These are phyloP conservation scores for Fusarium virguliforme DNA, from an alignment of 2,329 filamentous ascomycete species.

Conservation along the genomic window DNA sequence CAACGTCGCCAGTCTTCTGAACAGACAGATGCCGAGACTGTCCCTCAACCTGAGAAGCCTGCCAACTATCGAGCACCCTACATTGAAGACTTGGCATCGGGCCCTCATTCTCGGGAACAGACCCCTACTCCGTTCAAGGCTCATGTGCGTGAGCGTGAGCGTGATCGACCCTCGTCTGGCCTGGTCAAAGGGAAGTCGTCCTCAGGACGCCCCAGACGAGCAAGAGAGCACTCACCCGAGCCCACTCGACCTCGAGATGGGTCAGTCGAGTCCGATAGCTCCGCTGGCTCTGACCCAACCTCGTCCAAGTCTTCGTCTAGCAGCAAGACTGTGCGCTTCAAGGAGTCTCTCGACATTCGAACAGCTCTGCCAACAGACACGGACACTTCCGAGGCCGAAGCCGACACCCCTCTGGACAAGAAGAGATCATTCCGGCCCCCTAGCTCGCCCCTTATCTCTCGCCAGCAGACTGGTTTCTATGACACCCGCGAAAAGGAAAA, in stretches of 20 bases:
- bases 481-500: slow-evolving; percentile 4
- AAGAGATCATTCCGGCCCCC: slow-evolving; percentile 11
- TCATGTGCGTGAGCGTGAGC: not conserved
- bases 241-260: slow-evolving; percentile 25
- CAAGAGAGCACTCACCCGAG: slow-evolving; percentile 3
- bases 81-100: slow-evolving; percentile 48
- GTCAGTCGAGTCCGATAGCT: slow-evolving; percentile 40
- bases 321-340: slow-evolving; percentile 51
- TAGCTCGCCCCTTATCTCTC: slow-evolving; percentile 41
- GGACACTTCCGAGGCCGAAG: slow-evolving; percentile 36
- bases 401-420: slow-evolving; percentile 18
- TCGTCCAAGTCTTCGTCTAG: slow-evolving; percentile 43
- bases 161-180: slow-evolving; percentile 17
- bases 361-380: slow-evolving; percentile 29
- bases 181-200: slow-evolving; percentile 18
- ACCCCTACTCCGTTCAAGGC: slow-evolving; percentile 5
- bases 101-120: slow-evolving; percentile 15
- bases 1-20: slow-evolving; percentile 44
- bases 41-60: not conserved
- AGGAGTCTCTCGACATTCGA: slow-evolving; percentile 41
- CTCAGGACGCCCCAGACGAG: slow-evolving; percentile 21
- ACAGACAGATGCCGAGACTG: slow-evolving; percentile 40
- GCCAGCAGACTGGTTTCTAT: slow-evolving; percentile 1
- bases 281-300: slow-evolving; percentile 38
- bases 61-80: slow-evolving; percentile 50